A percentile compares a stretch with the other conserved stretches of the same genome.
Evolutionary conservation across 768 basidiomycete species (phyloP).

Genomic region (Leucosporidium creatinivorum): DNA sequence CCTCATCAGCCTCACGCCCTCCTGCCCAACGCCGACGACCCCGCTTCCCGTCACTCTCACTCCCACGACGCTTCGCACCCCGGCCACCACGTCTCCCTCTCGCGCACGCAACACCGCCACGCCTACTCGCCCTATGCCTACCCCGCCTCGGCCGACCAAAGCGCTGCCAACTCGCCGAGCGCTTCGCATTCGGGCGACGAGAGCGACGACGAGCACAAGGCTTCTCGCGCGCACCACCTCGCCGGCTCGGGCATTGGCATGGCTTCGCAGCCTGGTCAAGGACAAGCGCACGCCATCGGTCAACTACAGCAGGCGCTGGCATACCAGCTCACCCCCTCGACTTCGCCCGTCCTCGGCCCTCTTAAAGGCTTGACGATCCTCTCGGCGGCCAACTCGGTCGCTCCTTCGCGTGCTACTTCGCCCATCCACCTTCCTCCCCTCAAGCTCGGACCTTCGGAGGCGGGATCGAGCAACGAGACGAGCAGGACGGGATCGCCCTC

Average conservation of each 20-base stretch:
- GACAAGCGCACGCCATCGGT: constrained; percentile 23
- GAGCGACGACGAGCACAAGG: not conserved
- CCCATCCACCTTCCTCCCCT: constrained; percentile 31
- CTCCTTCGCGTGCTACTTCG: constrained; percentile 9
- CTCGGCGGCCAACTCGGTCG: constrained; percentile 13
- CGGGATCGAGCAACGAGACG: not conserved
- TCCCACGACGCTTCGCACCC: constrained; percentile 32
- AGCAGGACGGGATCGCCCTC: not conserved
- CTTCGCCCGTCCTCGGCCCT: constrained; percentile 29
- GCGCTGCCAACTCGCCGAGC: constrained; percentile 19
- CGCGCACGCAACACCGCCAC: constrained; percentile 27
- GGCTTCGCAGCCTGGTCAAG: constrained; percentile 25
- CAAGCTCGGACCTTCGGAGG: constrained; percentile 4
- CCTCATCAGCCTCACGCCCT: constrained; percentile 3
- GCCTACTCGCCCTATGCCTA: constrained; percentile 30
- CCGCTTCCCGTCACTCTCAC: constrained; percentile 24
- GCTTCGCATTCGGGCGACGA: constrained; percentile 1
- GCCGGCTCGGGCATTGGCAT: constrained; percentile 26
- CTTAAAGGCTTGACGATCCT: constrained; percentile 28
- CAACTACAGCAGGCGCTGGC: constrained; percentile 29
- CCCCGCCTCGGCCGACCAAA: constrained; percentile 8
- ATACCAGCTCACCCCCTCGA: constrained; percentile 20
- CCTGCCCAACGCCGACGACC: constrained; percentile 9
- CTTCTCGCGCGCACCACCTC: not conserved
- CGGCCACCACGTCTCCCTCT: constrained; percentile 21